Conservation (phyloP, 2,329 filamentous ascomycete genomes). For the Fusarium mangiferae region DNA sequence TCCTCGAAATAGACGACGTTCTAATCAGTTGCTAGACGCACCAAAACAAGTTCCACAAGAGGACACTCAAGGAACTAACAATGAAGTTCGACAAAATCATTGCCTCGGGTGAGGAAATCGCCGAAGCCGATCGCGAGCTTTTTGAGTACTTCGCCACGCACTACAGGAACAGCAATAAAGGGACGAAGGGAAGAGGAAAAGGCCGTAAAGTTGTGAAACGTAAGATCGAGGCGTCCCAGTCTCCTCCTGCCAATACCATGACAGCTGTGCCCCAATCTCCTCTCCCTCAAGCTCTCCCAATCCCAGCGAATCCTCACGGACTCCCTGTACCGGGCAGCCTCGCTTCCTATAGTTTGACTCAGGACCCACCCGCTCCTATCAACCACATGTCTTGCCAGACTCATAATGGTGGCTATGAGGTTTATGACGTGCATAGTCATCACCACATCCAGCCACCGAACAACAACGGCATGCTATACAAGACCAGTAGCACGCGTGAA, state of each 20-base stretch:
- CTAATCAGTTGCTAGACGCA: conserved; percentile 69
- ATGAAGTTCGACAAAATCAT: conserved; percentile 72
- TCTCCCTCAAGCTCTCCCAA: conserved; percentile 43
- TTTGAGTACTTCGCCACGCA: conserved; percentile 85
- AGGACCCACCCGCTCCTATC: conserved; percentile 40
- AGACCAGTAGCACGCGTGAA: conserved; percentile 55
- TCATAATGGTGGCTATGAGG: conserved; percentile 52
- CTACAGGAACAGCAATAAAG: conserved; percentile 99
- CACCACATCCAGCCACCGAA: conserved; percentile 33
- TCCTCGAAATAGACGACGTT: not conserved
- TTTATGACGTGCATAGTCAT: conserved; percentile 58
- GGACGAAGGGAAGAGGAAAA: conserved; percentile 95
- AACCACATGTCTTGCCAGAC: conserved; percentile 46
- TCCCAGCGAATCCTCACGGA: conserved; percentile 37
- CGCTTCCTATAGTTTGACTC: conserved; percentile 49
- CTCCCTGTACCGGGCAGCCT: conserved; percentile 45
- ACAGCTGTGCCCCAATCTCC: conserved; percentile 36
- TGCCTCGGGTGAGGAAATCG: conserved; percentile 66
- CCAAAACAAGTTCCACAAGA: conserved; percentile 90
- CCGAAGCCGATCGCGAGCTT: conserved; percentile 76
- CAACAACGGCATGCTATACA: conserved; percentile 53
- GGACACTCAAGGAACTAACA: conserved; percentile 76
- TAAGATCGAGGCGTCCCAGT: conserved; percentile 45
- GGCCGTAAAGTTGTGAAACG: conserved; percentile 71
- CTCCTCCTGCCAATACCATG: conserved; percentile 32